A percentile compares a stretch with the other conserved stretches of the same genome.
phyloP scores from a whole-genome alignment of 768 basidiomycete genomes.

The Boletus pseudo-olivaceus region DNA sequence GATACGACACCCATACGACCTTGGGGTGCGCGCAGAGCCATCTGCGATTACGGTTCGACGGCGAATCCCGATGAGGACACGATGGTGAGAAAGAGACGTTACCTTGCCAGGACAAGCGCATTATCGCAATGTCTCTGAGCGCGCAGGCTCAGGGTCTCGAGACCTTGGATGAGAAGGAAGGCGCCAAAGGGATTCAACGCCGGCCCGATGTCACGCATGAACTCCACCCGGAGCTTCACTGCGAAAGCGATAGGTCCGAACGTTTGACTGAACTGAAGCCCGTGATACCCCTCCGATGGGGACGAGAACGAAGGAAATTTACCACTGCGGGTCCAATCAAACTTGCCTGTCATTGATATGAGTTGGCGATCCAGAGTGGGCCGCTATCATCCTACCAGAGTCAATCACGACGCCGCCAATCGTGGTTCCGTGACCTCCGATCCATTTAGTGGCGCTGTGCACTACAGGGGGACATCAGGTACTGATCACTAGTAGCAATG shows the following conservation, averaged over 20 bases:
- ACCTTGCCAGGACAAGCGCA: conserved; percentile 62
- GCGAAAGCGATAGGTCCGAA: conserved; percentile 67
- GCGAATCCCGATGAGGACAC: neutral
- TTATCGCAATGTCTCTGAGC: conserved; percentile 71
- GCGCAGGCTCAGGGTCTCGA: conserved; percentile 73
- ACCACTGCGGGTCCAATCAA: conserved; percentile 67
- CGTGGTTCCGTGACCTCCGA: conserved; percentile 76
- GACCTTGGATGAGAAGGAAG: conserved; percentile 73
- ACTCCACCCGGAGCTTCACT: conserved; percentile 58
- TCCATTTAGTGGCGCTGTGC: conserved; percentile 84
- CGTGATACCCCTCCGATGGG: conserved; percentile 76
- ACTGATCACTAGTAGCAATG: too few species aligned
- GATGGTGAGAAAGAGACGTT: neutral
- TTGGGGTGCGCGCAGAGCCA: conserved; percentile 13
- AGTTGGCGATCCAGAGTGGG: neutral
- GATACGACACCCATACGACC: conserved; percentile 18
- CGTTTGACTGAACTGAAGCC: conserved; percentile 59
- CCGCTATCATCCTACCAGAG: conserved; percentile 39
- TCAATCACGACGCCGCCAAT: conserved; percentile 77
- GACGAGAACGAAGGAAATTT: conserved; percentile 73
- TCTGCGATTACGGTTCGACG: neutral
- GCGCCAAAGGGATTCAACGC: conserved; percentile 67
- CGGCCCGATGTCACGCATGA: conserved; percentile 66
- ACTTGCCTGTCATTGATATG: conserved; percentile 33
- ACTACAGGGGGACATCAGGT: conserved; percentile 32